Evolutionary conservation across 768 basidiomycete species (phyloP), one percentile per base, ranked within the genome.

Genomic region (Pholiota molesta): DNA sequence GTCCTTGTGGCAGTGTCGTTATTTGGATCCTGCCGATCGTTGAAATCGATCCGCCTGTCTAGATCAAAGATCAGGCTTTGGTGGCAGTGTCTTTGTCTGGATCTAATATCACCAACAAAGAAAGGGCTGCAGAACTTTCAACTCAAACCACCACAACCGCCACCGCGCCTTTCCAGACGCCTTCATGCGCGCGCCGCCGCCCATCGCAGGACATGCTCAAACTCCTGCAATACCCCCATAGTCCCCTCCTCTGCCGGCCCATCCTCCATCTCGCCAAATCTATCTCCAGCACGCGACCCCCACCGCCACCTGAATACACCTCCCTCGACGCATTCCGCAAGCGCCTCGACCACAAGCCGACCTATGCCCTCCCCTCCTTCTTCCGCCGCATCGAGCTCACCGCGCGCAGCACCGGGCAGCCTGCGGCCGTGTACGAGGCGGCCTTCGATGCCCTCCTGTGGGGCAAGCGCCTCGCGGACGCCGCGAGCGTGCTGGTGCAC

Each of bases 381-480:
- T 58, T 35, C 45, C 49, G 47, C 29, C 11, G 11, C 2, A 58
- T 58, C 23, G 29, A 51, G 33, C 4, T 37, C n/a, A n/a, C 39
- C 16, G 10, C 17, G 17, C 47, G 16, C 5, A 28, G 2, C 17
- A 17, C 47, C 1, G 3, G 21, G 19, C 8, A 13, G 26, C 23
- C 47, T 0, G 19, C 19, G 21, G 17, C 31, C 1, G 47, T 33
- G 7, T 58, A 51, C 45, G 57, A 58, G 19, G 26, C 26, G 8
- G 57, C 57, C 6, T 37, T 51, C 26, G n/a, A 58, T n/a, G 23
- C 31, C 2, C 47, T 58, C 21, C 26, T 58, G 14, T 19, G 28
- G 14, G 19, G 23, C n/a, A 58, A 58, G 33, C 57, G 57, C 3
- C 37, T 33, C n/a, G 33, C 29, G 10, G 57, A 58, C 35, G 57